Base-by-base conservation (phyloP, 192 early-diverging fungal genomes). In the Coemansia sp. region DNA sequence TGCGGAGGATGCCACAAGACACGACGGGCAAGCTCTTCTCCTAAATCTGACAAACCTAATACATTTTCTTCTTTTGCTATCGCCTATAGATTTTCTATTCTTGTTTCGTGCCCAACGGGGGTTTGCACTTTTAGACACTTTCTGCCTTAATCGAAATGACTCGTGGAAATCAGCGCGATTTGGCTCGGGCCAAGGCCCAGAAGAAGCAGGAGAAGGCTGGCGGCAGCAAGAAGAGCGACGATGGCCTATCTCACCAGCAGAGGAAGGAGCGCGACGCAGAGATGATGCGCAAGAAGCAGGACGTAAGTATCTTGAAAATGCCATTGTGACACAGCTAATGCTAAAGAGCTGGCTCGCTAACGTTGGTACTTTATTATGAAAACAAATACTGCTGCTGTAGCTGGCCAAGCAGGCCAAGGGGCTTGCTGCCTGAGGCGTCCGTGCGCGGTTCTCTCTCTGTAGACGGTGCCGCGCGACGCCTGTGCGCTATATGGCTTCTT, bases 141-240 rank as follows among this genome's bases (percentile, higher is more conserved):
- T 35, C 16, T 23, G 21, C 33, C 20, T 37, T 57, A 36, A n/a
- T 12, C 12, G 43, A 72, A 68, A 84, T 84, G 83, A 69, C 83
- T 37, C 78, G 84, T 55, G 84, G 84, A 47, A 85, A 85, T 59
- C 84, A 85, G 75, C 79, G 84, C 53, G 84, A 85, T 18, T 58
- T 79, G 45, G 84, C 79, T 25, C 84, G 84, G 36, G 58, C 70
- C 56, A 61, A 64, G 28, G 68, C 69, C 71, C 66, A 64, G 38
- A 85, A 85, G 76, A 82, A 79, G 70, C 61, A 55, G 33, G 65
- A 75, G 3, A 70, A 84, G 67, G 25, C 26, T 6, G 59, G 50
- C 38, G 69, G 73, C 56, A 63, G 41, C 71, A 72, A 72, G 34
- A 84, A 82, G 59, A 23, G 18, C 20, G 67, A 66, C 7, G 73